Evolutionary conservation across 768 basidiomycete species (phyloP), one percentile per base, ranked within the genome.

Genomic region (Lanmaoa pseudosensibilis): DNA sequence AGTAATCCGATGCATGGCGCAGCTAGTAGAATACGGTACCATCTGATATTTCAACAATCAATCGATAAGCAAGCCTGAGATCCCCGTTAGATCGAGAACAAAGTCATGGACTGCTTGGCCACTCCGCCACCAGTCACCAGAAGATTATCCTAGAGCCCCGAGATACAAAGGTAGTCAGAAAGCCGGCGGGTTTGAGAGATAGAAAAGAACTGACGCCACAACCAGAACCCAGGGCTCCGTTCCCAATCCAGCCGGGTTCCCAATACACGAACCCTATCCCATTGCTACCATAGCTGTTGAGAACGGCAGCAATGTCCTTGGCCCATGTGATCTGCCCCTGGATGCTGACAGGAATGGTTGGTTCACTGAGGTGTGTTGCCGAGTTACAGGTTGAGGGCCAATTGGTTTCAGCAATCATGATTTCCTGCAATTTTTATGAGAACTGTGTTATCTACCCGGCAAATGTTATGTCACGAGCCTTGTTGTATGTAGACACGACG

Each of bases 391-490:
- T 9, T 18, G 11, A 38, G 4, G 57, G 62, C 57, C 56, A 63
- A 36, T 54, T 21, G 6, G 62, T 63, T 47, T 63, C 62, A 10
- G 47, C 39, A 5, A 63, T 9, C 43, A 63, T 59, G 36, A 63
- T 41, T 9, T 36, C 38, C 60, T 62, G 34, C 15, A 41, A 46
- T n/a, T 21, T 18, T 46, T 13, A 15, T 61, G 27, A 62, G 49
- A 21, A 46, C 34, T 7, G 21, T 5, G 32, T 18, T n/a, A 13
- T 46, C 5, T 5, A 18, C 4, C 12, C 0, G 3, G 30, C 1
- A 21, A 34, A 37, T 25, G 3, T 25, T 8, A 25, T 32, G 25
- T 4, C 11, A 57, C 54, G 2, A 36, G 2, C 61, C 61, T 58
- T 63, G 25, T 34, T n/a, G 19, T 58, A 63, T 3, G 48, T 51